Conservation (phyloP, 148 eudicot species). For the Rheum nobile region DNA sequence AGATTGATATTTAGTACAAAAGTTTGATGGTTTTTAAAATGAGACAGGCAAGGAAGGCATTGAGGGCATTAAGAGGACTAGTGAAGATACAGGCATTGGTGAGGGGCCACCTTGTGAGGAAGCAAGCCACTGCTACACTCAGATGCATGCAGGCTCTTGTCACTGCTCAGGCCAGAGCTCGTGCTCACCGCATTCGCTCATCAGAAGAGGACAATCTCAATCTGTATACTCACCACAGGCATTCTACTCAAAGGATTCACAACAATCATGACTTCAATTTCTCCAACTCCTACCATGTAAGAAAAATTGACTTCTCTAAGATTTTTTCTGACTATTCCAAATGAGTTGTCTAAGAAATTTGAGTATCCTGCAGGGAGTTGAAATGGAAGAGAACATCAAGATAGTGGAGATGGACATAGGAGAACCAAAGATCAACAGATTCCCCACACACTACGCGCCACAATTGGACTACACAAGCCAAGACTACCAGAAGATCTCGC, state of each 20-base stretch:
- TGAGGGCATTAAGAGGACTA: constrained; percentile 70
- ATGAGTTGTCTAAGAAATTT: too few relatives aligned
- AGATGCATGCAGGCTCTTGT: constrained; percentile 86
- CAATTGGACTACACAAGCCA: constrained; percentile 17
- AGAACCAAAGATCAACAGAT: constrained; percentile 34
- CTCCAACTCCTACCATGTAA: constrained; percentile 40
- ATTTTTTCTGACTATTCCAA: too few relatives aligned
- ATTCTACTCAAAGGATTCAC: too few relatives aligned
- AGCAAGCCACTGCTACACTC: constrained; percentile 78
- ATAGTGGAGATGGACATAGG: constrained; percentile 90
- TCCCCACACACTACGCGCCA: constrained; percentile 24
- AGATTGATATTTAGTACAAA: neutral
- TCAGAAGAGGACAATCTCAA: constrained; percentile 27
- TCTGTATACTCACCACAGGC: too few relatives aligned
- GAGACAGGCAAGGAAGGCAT: constrained; percentile 76
- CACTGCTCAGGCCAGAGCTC: constrained; percentile 70
- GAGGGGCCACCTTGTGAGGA: constrained; percentile 82
- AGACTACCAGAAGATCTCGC: constrained; percentile 42
- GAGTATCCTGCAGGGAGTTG: constrained; percentile 36
- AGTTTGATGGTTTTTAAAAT: neutral
- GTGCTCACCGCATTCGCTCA: constrained; percentile 55
- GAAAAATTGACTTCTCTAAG: neutral
- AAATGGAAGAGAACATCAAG: constrained; percentile 73
- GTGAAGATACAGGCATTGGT: constrained; percentile 93
- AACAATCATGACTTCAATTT: constrained; percentile 27